Conservation (phyloP, 2,329 filamentous ascomycete species). For the Cercospora sp. region DNA sequence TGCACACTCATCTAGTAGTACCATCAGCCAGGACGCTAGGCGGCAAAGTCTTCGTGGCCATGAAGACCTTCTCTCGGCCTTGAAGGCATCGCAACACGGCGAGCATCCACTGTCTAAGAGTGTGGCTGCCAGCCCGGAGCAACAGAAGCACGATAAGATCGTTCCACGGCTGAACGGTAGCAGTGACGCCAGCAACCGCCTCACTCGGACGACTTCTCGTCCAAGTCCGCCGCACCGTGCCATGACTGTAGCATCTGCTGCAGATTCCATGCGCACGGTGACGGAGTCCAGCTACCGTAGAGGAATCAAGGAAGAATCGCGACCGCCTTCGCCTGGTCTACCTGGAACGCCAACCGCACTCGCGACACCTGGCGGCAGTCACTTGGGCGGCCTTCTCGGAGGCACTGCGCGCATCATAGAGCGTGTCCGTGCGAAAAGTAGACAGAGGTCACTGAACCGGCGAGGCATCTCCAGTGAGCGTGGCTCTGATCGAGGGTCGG, state of each 20-base stretch:
- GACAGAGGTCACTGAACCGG: constrained; percentile 48
- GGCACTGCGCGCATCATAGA: constrained; percentile 51
- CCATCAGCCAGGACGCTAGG: constrained; percentile 56
- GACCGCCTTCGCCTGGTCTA: constrained; percentile 45
- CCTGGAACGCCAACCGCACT: constrained; percentile 47
- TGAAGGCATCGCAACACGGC: constrained; percentile 52
- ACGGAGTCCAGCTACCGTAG: constrained; percentile 42
- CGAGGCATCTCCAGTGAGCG: constrained; percentile 66
- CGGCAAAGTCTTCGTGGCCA: constrained; percentile 60
- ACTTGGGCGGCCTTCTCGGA: constrained; percentile 48
- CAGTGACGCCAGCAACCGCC: constrained; percentile 18
- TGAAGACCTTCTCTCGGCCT: constrained; percentile 54
- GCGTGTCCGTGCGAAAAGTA: constrained; percentile 44
- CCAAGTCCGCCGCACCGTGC: constrained; percentile 42
- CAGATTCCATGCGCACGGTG: constrained; percentile 49
- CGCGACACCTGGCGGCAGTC: constrained; percentile 45
- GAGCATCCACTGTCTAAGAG: constrained; percentile 77
- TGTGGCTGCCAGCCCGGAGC: constrained; percentile 67
- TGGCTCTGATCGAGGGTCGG: constrained; percentile 59
- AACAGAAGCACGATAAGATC: constrained; percentile 19
- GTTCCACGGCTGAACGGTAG: constrained; percentile 16
- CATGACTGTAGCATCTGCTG: constrained; percentile 44
- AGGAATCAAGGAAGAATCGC: constrained; percentile 37
- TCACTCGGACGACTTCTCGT: constrained; percentile 29
- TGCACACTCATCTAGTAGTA: constrained; percentile 55